These are phyloP conservation scores for Saprolegnia parasitica DNA, from an alignment of 352 stramenopile genomes.

Conservation along the genomic window DNA sequence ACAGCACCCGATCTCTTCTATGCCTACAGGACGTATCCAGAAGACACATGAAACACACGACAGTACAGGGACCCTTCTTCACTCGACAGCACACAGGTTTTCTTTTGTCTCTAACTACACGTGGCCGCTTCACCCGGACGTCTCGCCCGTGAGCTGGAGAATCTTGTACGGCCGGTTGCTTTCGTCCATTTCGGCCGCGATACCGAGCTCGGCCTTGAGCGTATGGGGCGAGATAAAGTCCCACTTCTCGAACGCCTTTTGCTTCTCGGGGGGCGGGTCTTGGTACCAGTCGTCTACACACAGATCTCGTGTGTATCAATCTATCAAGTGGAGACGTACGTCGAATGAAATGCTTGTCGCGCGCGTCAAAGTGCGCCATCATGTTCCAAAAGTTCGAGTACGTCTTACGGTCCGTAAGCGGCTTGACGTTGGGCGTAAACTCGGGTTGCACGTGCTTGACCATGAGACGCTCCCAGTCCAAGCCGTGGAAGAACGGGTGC, in stretches of 20 bases:
- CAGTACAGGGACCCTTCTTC: not conserved
- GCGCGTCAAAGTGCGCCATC: conserved; percentile 84
- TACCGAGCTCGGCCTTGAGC: conserved; percentile 69
- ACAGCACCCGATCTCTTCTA: too few species aligned
- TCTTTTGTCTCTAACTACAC: not conserved
- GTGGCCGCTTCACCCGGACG: not conserved
- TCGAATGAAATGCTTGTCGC: conserved; percentile 80
- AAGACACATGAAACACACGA: too few species aligned
- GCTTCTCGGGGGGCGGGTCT: conserved; percentile 59
- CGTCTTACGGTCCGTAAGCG: conserved; percentile 73
- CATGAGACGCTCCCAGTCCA: conserved; percentile 85
- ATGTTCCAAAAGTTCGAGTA: conserved; percentile 84
- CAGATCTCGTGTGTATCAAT: not conserved
- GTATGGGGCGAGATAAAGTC: conserved; percentile 85
- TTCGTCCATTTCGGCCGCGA: conserved; percentile 76
- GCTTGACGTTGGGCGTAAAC: conserved; percentile 60
- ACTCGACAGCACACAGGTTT: not conserved
- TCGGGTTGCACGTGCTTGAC: conserved; percentile 84
- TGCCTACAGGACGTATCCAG: too few species aligned
- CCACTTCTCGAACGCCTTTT: conserved; percentile 85
- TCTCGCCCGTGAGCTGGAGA: conserved; percentile 68
- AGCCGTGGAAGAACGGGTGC: conserved; percentile 81
- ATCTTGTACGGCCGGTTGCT: conserved; percentile 86
- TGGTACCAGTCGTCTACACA: conserved; percentile 71
- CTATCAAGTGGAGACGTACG: conserved; percentile 40